Evolutionary conservation across 1,284 basidiomycete species (phyloP), one percentile per base, ranked within the genome.

Genomic region (Ceratorhiza oryzae-sativae): DNA sequence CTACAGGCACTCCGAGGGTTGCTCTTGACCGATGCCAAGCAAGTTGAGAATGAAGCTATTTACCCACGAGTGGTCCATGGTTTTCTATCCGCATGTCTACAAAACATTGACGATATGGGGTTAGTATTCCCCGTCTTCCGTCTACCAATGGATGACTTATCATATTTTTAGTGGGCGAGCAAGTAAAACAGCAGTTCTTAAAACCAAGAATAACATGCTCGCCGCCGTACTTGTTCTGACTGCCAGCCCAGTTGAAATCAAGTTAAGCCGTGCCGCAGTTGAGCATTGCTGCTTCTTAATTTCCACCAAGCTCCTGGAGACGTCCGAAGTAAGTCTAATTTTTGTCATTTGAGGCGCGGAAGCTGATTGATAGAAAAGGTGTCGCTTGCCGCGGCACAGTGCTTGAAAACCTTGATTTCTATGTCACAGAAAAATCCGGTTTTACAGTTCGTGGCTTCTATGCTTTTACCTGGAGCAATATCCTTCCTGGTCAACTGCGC

Each of bases 81-180:
- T 5, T 82, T 98, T 42, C 80, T 98, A 10, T 95, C 94, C 0
- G 86, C 90, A 1, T 95, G 93, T 78, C 81, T 99, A 45, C 82
- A 90, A 65, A 93, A 95, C 77, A 85, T 98, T 25, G 95, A 98
- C 76, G 94, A 92, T 75, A 94, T 97, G 90, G 88, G 94, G 94
- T 94, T 70, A 75, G 88, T 80, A 32, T 55, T 23, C n/a, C 9
- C 30, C 3, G 55, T 55, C 23, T 2, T 12, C 51, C 6, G 15
- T 32, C 15, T 34, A 36, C 13, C 53, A 18, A 10, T 9, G 42
- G 27, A 20, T 53, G 36, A 39, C 60, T 53, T 36, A 56, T 10
- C n/a, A 6, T 56, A 13, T 13, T 39, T 13, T 39, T n/a, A 95
- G 94, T 71, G 89, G 92, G 9, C 88, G 95, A 56, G 85, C 90